phyloP scores from a whole-genome alignment of 768 basidiomycete species.

The Tephrocybe sp. region DNA sequence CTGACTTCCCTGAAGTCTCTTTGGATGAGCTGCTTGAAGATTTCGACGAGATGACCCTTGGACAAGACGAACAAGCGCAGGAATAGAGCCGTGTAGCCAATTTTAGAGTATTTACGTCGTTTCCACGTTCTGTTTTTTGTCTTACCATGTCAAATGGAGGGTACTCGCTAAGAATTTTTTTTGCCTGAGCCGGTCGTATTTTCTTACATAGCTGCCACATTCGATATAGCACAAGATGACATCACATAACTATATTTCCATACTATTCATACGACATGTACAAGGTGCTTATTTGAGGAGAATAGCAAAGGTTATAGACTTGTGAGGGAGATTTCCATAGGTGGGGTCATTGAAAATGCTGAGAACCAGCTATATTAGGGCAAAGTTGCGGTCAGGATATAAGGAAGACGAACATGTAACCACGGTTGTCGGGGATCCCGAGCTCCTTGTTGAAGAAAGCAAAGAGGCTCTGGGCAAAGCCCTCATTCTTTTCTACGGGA shows the following conservation, averaged over 20 bases:
- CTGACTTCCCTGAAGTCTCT: slow-evolving; percentile 85
- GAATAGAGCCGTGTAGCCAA: no score
- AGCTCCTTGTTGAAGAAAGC: slow-evolving; percentile 4
- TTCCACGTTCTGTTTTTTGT: not conserved
- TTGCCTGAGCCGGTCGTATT: no score
- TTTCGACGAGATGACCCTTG: slow-evolving; percentile 89
- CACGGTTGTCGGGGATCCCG: slow-evolving; percentile 7
- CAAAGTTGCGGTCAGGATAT: not conserved
- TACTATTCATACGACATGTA: not conserved
- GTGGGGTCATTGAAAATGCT: slow-evolving; percentile 6
- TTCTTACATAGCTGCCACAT: not conserved
- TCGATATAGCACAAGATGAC: not conserved
- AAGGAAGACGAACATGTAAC: slow-evolving; percentile 4
- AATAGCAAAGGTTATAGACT: slow-evolving; percentile 3
- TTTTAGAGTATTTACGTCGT: not conserved
- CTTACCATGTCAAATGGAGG: not conserved
- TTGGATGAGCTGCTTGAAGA: slow-evolving; percentile 87
- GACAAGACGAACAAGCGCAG: slow-evolving; percentile 27
- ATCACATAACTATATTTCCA: not conserved
- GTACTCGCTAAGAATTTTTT: no score
- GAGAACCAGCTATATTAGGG: not conserved
- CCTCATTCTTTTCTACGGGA: slow-evolving; percentile 2
- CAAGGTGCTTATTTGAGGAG: not conserved
- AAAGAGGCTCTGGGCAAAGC: slow-evolving; percentile 1
- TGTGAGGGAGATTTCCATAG: slow-evolving; percentile 1